Evolutionary conservation across 306 rosid species (phyloP).

Genomic region (Quercus bicolor): DNA sequence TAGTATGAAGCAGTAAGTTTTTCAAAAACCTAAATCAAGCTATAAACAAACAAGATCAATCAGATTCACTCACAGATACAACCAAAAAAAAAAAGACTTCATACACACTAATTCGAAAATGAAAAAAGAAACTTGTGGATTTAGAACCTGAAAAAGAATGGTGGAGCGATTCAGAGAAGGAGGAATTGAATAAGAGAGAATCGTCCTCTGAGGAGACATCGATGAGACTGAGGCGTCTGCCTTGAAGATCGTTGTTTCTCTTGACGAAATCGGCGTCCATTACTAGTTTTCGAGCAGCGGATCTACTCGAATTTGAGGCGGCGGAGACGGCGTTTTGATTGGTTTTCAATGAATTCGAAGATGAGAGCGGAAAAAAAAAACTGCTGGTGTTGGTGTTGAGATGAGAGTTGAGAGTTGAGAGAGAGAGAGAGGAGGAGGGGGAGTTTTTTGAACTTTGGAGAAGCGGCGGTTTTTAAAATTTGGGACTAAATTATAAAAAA

Average conservation of each 20-base stretch:
- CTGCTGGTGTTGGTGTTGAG: too few relatives aligned
- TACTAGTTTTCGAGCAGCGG: constrained; percentile 10
- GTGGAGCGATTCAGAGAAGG: constrained; percentile 19
- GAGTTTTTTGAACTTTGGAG: constrained; percentile 12
- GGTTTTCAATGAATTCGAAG: not conserved
- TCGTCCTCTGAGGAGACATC: constrained; percentile 87
- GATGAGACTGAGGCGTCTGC: constrained; percentile 78
- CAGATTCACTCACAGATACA: too few relatives aligned
- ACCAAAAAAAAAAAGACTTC: too few relatives aligned
- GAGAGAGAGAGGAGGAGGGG: not conserved
- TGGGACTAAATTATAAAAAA: not conserved
- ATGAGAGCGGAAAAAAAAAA: not conserved
- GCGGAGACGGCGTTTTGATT: not conserved
- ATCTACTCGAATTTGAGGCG: constrained; percentile 4
- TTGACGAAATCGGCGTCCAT: constrained; percentile 22
- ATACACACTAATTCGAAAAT: not conserved
- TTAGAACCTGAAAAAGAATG: constrained; percentile 35
- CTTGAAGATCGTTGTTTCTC: constrained; percentile 26
- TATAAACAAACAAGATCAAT: too few relatives aligned
- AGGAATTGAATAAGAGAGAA: constrained; percentile 60
- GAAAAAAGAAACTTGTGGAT: not conserved
- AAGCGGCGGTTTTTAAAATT: constrained; percentile 11
- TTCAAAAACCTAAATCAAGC: too few relatives aligned
- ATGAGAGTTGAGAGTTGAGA: too few relatives aligned
- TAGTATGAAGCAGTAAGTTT: too few relatives aligned